phyloP scores from a whole-genome alignment of 306 rosid genomes.

The cucumber (Cucumis sativus) region Cucumber_9930_V3 NC_026661.2:12891001-12891500 shows the following conservation, averaged over 20 bases:
- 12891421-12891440: constrained; percentile 33
- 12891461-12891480: constrained; percentile 18
- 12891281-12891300: not conserved
- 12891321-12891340: not conserved
- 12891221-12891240: not conserved
- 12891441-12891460: constrained; percentile 16
- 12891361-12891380: constrained; percentile 23
- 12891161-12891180: not conserved
- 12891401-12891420: constrained; percentile 20
- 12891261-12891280: too few species aligned
- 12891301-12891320: not conserved
- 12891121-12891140: not conserved
- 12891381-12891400: constrained; percentile 20
- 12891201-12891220: not conserved
- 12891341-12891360: constrained; percentile 28
- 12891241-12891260: not conserved
- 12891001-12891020: not conserved
- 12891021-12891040: not conserved
- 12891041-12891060: not conserved
- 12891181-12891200: not conserved
- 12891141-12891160: not conserved
- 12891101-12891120: not conserved
- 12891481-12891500: constrained; percentile 27
- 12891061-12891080: not conserved
- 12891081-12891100: not conserved